These are phyloP conservation scores for Ambrosiella xylebori DNA, from an alignment of 2,329 filamentous ascomycete species.

Conservation along the genomic window DNA sequence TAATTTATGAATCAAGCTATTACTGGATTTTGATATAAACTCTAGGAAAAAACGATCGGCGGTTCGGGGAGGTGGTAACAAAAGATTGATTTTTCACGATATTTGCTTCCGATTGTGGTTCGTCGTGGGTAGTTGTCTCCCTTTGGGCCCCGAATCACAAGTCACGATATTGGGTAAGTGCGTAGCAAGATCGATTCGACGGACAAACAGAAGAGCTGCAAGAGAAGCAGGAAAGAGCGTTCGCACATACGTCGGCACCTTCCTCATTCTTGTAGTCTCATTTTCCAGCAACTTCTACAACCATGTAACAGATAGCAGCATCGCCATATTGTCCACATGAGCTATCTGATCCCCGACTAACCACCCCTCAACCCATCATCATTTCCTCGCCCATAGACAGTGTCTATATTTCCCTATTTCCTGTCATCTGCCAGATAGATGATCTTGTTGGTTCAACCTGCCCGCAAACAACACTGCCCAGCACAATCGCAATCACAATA, in stretches of 20 bases:
- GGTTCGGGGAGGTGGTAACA: not conserved
- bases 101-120: not conserved
- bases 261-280: not conserved
- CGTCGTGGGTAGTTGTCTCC: not conserved
- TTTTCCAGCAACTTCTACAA: not conserved
- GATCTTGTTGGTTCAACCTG: not conserved
- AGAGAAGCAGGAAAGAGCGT: not conserved
- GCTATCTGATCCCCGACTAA: not conserved
- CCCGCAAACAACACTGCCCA: not conserved
- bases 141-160: not conserved
- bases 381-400: not conserved
- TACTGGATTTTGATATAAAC: not conserved
- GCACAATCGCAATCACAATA: constrained; percentile 1
- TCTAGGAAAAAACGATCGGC: not conserved
- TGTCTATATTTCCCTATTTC: not conserved
- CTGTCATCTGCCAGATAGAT: not conserved
- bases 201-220: not conserved
- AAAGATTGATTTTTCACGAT: not conserved
- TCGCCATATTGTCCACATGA: not conserved
- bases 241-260: not conserved
- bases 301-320: too few relatives aligned
- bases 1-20: not conserved
- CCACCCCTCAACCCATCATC: not conserved
- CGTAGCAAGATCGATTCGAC: not conserved
- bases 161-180: not conserved